Conservation (phyloP, 768 basidiomycete species). For the Albatrellus ellisii region DNA sequence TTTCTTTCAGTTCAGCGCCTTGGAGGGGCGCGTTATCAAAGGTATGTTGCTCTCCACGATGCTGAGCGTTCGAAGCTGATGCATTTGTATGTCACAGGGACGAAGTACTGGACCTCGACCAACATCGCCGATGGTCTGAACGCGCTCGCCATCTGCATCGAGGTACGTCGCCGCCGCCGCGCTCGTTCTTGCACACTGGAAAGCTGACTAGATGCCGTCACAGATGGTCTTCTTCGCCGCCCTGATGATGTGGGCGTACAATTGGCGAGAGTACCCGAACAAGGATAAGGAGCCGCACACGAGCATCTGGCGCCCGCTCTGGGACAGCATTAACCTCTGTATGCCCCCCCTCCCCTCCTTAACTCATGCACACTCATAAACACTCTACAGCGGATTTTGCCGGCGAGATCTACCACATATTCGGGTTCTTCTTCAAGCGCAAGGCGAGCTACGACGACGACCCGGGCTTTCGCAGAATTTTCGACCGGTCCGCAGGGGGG, state of each 20-base stretch:
- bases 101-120: conserved; percentile 68
- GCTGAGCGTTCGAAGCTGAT: too few relatives aligned
- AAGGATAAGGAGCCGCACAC: conserved; percentile 31
- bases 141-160: conserved; percentile 72
- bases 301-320: conserved; percentile 54
- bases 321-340: conserved; percentile 48
- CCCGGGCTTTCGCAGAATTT: too few relatives aligned
- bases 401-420: too few relatives aligned
- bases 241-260: conserved; percentile 81
- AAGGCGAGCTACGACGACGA: too few relatives aligned
- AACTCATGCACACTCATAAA: conserved; percentile 6
- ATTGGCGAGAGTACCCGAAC: conserved; percentile 50
- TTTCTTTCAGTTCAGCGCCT: conserved; percentile 38
- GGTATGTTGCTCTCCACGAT: conserved; percentile 24
- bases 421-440: too few relatives aligned
- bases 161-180: conserved; percentile 31
- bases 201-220: conserved; percentile 4
- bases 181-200: background rate
- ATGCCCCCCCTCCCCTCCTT: conserved; percentile 12
- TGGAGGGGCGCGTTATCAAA: conserved; percentile 64
- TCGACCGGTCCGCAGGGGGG: too few relatives aligned
- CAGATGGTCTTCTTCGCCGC: conserved; percentile 77
- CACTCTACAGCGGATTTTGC: conserved; percentile 26
- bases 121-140: conserved; percentile 80
- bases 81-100: background rate